Conservation (phyloP, 768 basidiomycete species). For the Fomitopsis serialis region DNA sequence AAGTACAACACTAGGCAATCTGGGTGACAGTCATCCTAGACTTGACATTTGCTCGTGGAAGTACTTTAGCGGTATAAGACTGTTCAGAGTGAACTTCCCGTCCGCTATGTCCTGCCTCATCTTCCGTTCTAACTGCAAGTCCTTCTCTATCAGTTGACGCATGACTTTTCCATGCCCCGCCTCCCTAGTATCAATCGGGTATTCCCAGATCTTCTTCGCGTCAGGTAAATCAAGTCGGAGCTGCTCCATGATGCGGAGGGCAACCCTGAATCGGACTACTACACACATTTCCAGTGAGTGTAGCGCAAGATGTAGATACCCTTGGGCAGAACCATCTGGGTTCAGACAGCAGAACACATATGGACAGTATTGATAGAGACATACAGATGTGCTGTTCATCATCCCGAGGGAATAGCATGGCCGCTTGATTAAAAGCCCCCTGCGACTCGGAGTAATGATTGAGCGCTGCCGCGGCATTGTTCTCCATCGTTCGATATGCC, state of each 20-base stretch:
- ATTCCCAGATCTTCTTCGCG: conserved; percentile 14
- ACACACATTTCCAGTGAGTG: conserved; percentile 1
- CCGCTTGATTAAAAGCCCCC: conserved; percentile 5
- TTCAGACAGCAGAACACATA: not conserved
- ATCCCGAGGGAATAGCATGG: conserved; percentile 6
- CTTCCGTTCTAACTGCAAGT: no score
- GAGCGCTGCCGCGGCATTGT: not conserved
- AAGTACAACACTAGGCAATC: no score
- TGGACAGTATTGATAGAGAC: not conserved
- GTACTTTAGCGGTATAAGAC: not conserved
- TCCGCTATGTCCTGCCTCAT: not conserved
- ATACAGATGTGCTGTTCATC: conserved; percentile 8
- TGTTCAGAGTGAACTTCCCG: not conserved
- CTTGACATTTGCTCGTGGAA: not conserved
- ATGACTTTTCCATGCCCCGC: no score
- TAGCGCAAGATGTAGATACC: conserved; percentile 7
- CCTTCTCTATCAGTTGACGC: no score
- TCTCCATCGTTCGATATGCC: not conserved
- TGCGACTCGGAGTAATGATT: conserved; percentile 2
- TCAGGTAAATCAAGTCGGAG: conserved; percentile 9
- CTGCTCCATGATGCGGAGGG: conserved; percentile 6
- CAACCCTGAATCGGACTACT: not conserved
- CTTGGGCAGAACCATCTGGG: not conserved
- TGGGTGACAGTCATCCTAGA: no score
- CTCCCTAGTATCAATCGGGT: no score